Conservation (phyloP, 495 filamentous ascomycete species). For the Rhypophila decipiens region DNA sequence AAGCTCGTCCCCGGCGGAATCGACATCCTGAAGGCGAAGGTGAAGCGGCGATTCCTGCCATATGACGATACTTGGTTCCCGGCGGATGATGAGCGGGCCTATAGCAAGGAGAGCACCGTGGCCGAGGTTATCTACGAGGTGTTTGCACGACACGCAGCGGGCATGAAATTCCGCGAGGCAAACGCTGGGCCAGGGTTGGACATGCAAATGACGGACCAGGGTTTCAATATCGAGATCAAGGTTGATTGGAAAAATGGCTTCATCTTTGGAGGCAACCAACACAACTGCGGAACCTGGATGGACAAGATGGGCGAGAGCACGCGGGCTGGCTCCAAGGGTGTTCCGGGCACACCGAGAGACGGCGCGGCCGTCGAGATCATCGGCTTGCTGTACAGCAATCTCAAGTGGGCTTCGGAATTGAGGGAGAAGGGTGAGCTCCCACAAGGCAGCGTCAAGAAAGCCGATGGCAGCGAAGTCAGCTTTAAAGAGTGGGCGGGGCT, state of each 20-base stretch:
- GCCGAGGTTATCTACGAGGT: slow-evolving; percentile 90
- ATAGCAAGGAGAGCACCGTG: slow-evolving; percentile 72
- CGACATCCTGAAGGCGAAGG: slow-evolving; percentile 65
- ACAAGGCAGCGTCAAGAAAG: slow-evolving; percentile 60
- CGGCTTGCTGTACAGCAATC: slow-evolving; percentile 81
- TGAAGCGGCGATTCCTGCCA: slow-evolving; percentile 83
- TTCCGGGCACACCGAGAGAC: slow-evolving; percentile 94
- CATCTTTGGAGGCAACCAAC: slow-evolving; percentile 87
- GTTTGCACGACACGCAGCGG: slow-evolving; percentile 81
- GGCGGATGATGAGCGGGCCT: slow-evolving; percentile 72
- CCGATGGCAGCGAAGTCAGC: slow-evolving; percentile 54
- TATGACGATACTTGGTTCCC: slow-evolving; percentile 93
- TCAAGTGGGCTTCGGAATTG: slow-evolving; percentile 71
- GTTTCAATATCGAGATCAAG: slow-evolving; percentile 83
- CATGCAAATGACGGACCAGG: slow-evolving; percentile 85
- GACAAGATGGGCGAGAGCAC: slow-evolving; percentile 99
- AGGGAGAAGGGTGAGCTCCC: slow-evolving; percentile 59
- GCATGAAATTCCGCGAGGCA: slow-evolving; percentile 87
- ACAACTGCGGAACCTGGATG: slow-evolving; percentile 99
- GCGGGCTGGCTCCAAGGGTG: slow-evolving; percentile 82
- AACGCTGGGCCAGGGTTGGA: slow-evolving; percentile 86
- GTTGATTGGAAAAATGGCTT: slow-evolving; percentile 92
- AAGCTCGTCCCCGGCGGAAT: slow-evolving; percentile 75
- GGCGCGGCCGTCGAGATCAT: slow-evolving; percentile 94
- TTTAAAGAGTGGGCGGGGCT: slow-evolving; percentile 75